phyloP scores from a whole-genome alignment of 2,329 filamentous ascomycete species.

The Capronia epimyces region DNA sequence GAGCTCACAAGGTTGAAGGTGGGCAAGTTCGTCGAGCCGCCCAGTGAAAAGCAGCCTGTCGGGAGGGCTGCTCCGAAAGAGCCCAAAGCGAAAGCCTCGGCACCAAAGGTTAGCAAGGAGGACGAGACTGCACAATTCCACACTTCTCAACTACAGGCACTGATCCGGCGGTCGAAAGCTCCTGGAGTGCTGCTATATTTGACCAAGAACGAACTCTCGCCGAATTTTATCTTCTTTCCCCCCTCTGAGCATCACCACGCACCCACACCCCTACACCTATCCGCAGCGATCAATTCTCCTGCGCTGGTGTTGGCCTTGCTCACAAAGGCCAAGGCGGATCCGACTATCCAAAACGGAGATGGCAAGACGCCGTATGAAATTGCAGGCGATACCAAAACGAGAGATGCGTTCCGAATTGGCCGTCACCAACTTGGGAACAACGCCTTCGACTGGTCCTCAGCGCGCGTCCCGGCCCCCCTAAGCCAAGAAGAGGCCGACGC shows the following conservation, averaged over 20 bases:
- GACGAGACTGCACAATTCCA: conserved; percentile 78
- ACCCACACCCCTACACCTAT: conserved; percentile 77
- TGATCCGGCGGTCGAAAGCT: conserved; percentile 83
- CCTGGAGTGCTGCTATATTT: conserved; percentile 82
- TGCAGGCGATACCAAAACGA: conserved; percentile 74
- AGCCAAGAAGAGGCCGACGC: conserved; percentile 65
- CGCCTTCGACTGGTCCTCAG: conserved; percentile 71
- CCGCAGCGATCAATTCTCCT: conserved; percentile 72
- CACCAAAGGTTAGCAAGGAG: conserved; percentile 68
- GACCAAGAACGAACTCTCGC: conserved; percentile 63
- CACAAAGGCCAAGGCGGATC: conserved; percentile 67
- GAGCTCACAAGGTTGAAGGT: conserved; percentile 90
- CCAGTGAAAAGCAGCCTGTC: conserved; percentile 32
- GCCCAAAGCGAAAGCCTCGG: conserved; percentile 34
- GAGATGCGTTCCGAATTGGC: conserved; percentile 86
- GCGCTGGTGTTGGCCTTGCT: conserved; percentile 74
- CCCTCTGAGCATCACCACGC: conserved; percentile 64
- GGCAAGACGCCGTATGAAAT: conserved; percentile 84
- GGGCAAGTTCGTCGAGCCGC: conserved; percentile 53
- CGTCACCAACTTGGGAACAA: conserved; percentile 73
- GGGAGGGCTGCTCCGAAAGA: conserved; percentile 27
- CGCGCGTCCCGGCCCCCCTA: conserved; percentile 66
- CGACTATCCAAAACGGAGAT: conserved; percentile 63
- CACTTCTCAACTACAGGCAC: conserved; percentile 79
- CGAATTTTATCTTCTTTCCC: conserved; percentile 72